phyloP scores from a whole-genome alignment of 805 yeast species.

The Myxozyma neotropica region DNA sequence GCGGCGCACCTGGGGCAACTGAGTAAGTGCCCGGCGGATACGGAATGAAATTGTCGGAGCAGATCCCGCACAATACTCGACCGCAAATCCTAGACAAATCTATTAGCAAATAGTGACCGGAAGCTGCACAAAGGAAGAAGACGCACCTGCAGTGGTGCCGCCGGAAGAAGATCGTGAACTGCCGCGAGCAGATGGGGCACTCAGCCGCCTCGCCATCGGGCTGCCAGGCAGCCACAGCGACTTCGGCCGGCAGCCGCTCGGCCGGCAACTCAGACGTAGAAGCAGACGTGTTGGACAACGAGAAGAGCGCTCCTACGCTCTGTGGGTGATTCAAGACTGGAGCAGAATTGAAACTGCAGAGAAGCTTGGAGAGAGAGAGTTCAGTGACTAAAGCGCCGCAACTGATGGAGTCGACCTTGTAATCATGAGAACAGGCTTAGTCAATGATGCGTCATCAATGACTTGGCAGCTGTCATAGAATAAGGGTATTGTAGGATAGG shows the following conservation, averaged over 20 bases:
- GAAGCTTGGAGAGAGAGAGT: not conserved
- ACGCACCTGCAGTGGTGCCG: constrained; percentile 76
- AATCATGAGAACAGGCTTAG: too few relatives aligned
- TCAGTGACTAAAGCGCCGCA: constrained; percentile 3
- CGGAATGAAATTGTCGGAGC: constrained; percentile 57
- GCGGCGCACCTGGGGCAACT: constrained; percentile 53
- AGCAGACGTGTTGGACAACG: constrained; percentile 10
- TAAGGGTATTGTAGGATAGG: too few relatives aligned
- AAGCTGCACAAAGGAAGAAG: constrained; percentile 9
- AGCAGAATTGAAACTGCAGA: not conserved
- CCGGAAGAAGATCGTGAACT: constrained; percentile 64
- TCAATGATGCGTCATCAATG: too few relatives aligned
- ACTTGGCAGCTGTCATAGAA: too few relatives aligned
- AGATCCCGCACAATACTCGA: constrained; percentile 68
- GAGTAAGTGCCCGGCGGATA: constrained; percentile 64
- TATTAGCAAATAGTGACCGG: constrained; percentile 13
- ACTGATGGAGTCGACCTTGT: not conserved
- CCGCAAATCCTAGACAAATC: constrained; percentile 58
- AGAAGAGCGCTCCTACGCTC: not conserved
- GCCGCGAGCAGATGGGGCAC: constrained; percentile 59
- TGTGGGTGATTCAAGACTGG: not conserved
- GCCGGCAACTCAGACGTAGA: constrained; percentile 4
- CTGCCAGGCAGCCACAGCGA: constrained; percentile 58
- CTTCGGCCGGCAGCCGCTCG: constrained; percentile 10
- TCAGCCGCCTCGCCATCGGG: constrained; percentile 55